Conservation (phyloP, 768 basidiomycete genomes). For the Termitomyces sp. region DNA sequence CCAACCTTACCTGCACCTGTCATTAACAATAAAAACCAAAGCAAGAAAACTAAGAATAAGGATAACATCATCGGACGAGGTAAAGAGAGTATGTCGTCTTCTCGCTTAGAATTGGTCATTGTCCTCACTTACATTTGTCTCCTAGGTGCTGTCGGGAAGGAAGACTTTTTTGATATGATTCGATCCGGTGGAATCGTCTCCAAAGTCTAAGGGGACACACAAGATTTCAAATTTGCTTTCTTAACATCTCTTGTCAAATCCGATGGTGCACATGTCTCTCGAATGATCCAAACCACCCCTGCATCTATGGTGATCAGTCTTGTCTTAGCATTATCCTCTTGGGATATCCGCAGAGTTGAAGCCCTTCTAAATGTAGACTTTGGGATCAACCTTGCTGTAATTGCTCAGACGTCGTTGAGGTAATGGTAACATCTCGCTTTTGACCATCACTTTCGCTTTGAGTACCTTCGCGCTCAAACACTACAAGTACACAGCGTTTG, state of each 20-base stretch:
- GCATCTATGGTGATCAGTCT: neutral
- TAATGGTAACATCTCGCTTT: too few relatives aligned
- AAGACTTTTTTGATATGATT: constrained; percentile 82
- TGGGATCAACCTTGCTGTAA: too few relatives aligned
- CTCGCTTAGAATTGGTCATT: constrained; percentile 4
- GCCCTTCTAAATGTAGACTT: too few relatives aligned
- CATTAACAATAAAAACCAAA: constrained; percentile 40
- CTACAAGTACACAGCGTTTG: too few relatives aligned
- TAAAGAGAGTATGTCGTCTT: constrained; percentile 48
- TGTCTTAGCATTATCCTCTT: neutral
- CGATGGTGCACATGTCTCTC: constrained; percentile 6
- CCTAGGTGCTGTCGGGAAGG: constrained; percentile 58
- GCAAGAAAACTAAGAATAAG: constrained; percentile 49
- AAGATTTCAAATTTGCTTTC: neutral
- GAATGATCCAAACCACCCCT: neutral
- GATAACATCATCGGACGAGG: constrained; percentile 51
- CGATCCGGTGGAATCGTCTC: constrained; percentile 78
- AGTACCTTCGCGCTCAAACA: too few relatives aligned
- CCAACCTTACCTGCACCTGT: constrained; percentile 67
- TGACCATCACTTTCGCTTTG: too few relatives aligned
- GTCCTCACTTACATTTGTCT: neutral
- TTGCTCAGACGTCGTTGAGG: too few relatives aligned
- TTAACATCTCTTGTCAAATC: neutral
- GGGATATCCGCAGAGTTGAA: too few relatives aligned
- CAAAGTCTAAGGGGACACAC: constrained; percentile 39